Evolutionary conservation across 2,329 filamentous ascomycete species (phyloP).

Genomic region (Pestalotiopsis sp.): DNA sequence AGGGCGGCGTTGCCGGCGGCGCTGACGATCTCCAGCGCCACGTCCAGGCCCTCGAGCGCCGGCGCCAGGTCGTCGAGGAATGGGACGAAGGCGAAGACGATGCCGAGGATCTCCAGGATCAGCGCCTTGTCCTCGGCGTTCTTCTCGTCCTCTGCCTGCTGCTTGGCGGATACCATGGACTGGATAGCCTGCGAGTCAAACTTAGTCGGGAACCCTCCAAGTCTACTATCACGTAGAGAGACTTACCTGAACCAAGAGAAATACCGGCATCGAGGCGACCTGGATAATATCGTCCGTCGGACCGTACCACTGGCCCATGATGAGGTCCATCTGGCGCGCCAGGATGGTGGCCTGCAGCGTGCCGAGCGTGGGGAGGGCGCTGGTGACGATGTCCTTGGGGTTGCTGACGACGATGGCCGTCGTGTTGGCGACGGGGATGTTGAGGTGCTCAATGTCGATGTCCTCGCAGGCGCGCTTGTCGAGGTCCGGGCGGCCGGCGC

Average conservation of each 20-base stretch:
- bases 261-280: constrained; percentile 4
- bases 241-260: not conserved
- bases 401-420: not conserved
- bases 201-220: not conserved
- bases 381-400: constrained; percentile 4
- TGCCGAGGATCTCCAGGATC: not conserved
- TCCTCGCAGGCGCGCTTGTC: not conserved
- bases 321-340: not conserved
- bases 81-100: not conserved
- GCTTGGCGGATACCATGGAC: not conserved
- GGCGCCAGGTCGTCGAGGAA: constrained; percentile 1
- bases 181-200: not conserved
- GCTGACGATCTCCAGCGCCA: no score
- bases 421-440: not conserved
- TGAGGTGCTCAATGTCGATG: not conserved
- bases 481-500: not conserved
- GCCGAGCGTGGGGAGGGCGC: not conserved
- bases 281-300: not conserved
- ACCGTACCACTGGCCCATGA: not conserved
- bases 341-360: not conserved
- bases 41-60: not conserved
- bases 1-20: no score
- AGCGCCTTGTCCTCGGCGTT: not conserved
- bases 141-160: not conserved
- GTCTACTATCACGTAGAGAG: no score